Conservation (phyloP, 164 flowering plant species). For the Akebia trifoliata region DNA sequence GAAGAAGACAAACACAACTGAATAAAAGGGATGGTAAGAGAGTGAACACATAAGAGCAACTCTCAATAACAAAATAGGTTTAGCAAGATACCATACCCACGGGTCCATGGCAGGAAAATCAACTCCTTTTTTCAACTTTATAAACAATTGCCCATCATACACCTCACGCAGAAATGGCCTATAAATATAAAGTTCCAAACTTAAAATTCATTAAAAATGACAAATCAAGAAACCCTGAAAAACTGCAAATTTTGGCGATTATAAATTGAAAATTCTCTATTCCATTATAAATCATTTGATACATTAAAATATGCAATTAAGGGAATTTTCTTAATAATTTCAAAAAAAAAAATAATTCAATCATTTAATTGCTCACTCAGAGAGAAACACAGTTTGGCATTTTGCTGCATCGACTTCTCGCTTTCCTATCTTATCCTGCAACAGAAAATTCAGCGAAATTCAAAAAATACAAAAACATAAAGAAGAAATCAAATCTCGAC, state of each 20-base stretch:
- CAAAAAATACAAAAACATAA: not conserved
- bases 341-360: not conserved
- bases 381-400: conserved; percentile 76
- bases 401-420: conserved; percentile 76
- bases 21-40: not conserved
- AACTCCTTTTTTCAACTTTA: conserved; percentile 77
- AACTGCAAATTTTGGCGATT: not conserved
- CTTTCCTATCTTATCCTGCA: conserved; percentile 62
- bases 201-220: not conserved
- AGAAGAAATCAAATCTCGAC: not conserved
- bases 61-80: conserved; percentile 1
- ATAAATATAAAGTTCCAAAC: conserved; percentile 15
- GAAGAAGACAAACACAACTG: not conserved
- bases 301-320: not conserved
- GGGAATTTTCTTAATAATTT: not conserved
- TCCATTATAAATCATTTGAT: not conserved
- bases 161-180: conserved; percentile 82
- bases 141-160: conserved; percentile 80
- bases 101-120: conserved; percentile 94
- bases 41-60: not conserved
- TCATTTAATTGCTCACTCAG: conserved; percentile 53
- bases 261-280: not conserved
- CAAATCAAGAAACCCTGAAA: not conserved
- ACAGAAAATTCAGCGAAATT: not conserved
- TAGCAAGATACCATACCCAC: conserved; percentile 63